These are phyloP conservation scores for Phytophthora fragariaefolia DNA, from an alignment of 352 stramenopile species.

Conservation along the genomic window DNA sequence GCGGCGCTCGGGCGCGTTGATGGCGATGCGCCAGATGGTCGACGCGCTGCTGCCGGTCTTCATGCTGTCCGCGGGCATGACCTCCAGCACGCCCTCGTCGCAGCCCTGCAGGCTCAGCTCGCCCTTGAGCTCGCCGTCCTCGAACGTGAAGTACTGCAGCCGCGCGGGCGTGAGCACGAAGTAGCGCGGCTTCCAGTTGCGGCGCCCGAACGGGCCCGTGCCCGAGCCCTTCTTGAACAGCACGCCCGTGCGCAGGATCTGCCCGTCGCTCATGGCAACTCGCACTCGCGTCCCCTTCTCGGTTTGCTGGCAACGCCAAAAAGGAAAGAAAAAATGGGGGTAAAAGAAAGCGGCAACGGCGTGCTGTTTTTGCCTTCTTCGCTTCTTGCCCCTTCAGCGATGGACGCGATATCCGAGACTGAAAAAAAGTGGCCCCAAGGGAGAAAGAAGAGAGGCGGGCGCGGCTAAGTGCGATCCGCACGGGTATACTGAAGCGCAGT, in stretches of 20 bases:
- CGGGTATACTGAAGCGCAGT: conserved; percentile 9
- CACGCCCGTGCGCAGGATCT: conserved; percentile 76
- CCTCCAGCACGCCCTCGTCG: conserved; percentile 66
- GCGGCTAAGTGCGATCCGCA: conserved; percentile 18
- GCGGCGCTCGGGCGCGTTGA: conserved; percentile 66
- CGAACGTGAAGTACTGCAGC: conserved; percentile 82
- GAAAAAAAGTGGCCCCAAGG: conserved; percentile 11
- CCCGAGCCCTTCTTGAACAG: conserved; percentile 86
- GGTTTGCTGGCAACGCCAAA: too few relatives aligned
- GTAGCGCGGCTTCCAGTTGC: conserved; percentile 84
- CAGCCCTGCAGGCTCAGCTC: conserved; percentile 75
- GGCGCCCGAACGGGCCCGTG: conserved; percentile 65
- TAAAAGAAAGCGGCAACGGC: too few relatives aligned
- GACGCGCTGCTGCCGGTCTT: conserved; percentile 75
- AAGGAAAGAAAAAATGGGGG: too few relatives aligned
- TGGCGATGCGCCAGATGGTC: conserved; percentile 81
- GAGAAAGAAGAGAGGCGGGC: conserved; percentile 17
- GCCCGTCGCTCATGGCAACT: conserved; percentile 45
- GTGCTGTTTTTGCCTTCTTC: too few relatives aligned
- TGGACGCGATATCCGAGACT: conserved; percentile 25
- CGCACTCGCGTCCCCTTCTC: background rate
- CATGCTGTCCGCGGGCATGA: conserved; percentile 81
- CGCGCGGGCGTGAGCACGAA: conserved; percentile 70
- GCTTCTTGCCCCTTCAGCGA: too few relatives aligned
- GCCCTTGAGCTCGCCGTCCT: conserved; percentile 77